phyloP scores from a whole-genome alignment of 1,284 basidiomycete genomes.

The Cutaneotrichosporon spelunceum region DNA sequence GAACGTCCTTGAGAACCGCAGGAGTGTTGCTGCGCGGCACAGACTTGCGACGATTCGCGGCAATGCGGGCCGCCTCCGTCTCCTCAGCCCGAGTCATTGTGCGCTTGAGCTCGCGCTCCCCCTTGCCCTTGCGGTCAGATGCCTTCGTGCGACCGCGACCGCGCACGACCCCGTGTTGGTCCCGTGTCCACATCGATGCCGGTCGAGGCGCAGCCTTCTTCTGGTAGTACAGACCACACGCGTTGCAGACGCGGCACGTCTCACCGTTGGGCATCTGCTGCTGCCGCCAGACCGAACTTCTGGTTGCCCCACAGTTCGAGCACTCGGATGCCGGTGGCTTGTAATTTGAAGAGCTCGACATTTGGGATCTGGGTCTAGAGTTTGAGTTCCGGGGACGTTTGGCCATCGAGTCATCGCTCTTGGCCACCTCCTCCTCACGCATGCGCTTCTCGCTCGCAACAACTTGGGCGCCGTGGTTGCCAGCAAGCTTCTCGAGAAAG shows the following conservation, averaged over 20 bases:
- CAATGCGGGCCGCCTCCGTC: slow-evolving; percentile 42
- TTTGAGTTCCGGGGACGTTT: slow-evolving; percentile 11
- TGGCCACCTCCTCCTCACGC: slow-evolving; percentile 1
- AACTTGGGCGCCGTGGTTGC: slow-evolving; percentile 19
- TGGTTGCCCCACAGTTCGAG: slow-evolving; percentile 46
- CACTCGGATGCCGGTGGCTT: slow-evolving; percentile 26
- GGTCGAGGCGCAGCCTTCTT: slow-evolving; percentile 45
- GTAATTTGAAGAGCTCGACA: not conserved
- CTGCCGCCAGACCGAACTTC: slow-evolving; percentile 46
- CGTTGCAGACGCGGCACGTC: slow-evolving; percentile 47
- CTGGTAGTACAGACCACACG: slow-evolving; percentile 51
- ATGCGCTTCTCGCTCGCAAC: slow-evolving; percentile 15
- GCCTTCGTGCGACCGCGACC: slow-evolving; percentile 11
- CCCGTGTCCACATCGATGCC: slow-evolving; percentile 39
- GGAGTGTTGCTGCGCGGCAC: slow-evolving; percentile 13
- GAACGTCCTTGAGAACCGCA: slow-evolving; percentile 23
- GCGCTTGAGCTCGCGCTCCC: slow-evolving; percentile 33
- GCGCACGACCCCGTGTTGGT: slow-evolving; percentile 30
- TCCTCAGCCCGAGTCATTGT: slow-evolving; percentile 43
- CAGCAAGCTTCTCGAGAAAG: slow-evolving; percentile 36
- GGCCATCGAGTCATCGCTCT: slow-evolving; percentile 11
- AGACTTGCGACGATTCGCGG: slow-evolving; percentile 16
- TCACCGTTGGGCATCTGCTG: slow-evolving; percentile 42
- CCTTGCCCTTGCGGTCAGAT: slow-evolving; percentile 13
- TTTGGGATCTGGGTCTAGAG: not conserved